These are phyloP conservation scores for Gossypium schwendimanii DNA, from an alignment of 441 rosid species.

Conservation along the genomic window DNA sequence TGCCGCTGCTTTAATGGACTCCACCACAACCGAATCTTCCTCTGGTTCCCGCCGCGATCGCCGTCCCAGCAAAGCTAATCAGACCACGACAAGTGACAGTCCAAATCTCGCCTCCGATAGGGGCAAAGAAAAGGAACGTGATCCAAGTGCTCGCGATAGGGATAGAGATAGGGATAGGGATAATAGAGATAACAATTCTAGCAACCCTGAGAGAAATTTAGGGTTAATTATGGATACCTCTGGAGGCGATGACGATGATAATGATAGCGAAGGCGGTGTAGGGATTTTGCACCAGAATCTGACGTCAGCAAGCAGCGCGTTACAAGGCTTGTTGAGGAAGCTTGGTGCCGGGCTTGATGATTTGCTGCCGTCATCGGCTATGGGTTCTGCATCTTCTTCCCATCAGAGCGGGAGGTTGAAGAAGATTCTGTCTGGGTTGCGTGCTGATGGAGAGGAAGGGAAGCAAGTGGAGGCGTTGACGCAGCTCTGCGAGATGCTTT, in stretches of 20 bases:
- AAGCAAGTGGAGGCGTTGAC: slow-evolving; percentile 95
- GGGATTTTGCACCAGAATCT: slow-evolving; percentile 80
- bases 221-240: slow-evolving; percentile 57
- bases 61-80: slow-evolving; percentile 33
- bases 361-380: slow-evolving; percentile 67
- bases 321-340: slow-evolving; percentile 87
- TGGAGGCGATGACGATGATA: slow-evolving; percentile 64
- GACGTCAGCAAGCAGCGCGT: slow-evolving; percentile 90
- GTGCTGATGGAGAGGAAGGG: slow-evolving; percentile 94
- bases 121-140: slow-evolving; percentile 95
- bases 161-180: slow-evolving; percentile 42
- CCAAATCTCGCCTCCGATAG: slow-evolving; percentile 42
- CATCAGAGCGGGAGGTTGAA: slow-evolving; percentile 80
- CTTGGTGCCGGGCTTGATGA: slow-evolving; percentile 96
- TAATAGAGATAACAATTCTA: slow-evolving; percentile 26
- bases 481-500: slow-evolving; percentile 92
- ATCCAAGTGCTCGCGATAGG: slow-evolving; percentile 34
- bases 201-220: slow-evolving; percentile 30
- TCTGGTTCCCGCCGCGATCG: slow-evolving; percentile 70
- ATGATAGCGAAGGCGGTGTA: slow-evolving; percentile 70
- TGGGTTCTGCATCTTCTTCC: slow-evolving; percentile 76
- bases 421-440: slow-evolving; percentile 85
- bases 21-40: slow-evolving; percentile 56
- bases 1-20: slow-evolving; percentile 53
- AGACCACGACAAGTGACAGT: slow-evolving; percentile 19